Conservation (phyloP, 2,329 filamentous ascomycete genomes). For the Lecanoromycetidae sp. region DNA sequence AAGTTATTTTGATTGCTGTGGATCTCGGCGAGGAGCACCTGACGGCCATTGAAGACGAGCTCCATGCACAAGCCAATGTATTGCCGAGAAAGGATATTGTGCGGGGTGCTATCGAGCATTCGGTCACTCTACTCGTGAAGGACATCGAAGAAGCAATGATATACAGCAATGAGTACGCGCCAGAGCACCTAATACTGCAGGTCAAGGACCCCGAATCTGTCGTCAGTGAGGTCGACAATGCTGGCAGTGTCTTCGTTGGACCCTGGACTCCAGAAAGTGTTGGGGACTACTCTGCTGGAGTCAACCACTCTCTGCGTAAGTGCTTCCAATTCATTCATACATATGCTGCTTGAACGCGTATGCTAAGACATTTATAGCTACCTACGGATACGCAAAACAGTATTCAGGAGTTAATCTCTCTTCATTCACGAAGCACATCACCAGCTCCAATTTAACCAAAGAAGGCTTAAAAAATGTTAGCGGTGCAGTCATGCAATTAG, state of each 20-base stretch:
- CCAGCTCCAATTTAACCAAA: slow-evolving; percentile 76
- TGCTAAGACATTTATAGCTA: slow-evolving; percentile 45
- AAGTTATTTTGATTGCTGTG: slow-evolving; percentile 83
- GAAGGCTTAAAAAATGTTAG: slow-evolving; percentile 80
- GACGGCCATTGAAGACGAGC: slow-evolving; percentile 75
- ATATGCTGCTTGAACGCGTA: not conserved
- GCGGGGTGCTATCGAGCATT: slow-evolving; percentile 78
- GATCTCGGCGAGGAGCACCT: slow-evolving; percentile 63
- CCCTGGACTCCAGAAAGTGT: slow-evolving; percentile 96
- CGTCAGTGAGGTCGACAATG: slow-evolving; percentile 75
- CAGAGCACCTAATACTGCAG: slow-evolving; percentile 92
- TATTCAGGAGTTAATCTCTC: slow-evolving; percentile 95
- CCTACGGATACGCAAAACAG: slow-evolving; percentile 95
- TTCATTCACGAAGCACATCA: slow-evolving; percentile 97
- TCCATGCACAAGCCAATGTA: slow-evolving; percentile 75
- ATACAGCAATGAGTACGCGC: slow-evolving; percentile 87
- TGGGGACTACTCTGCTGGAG: slow-evolving; percentile 93
- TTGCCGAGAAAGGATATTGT: slow-evolving; percentile 90
- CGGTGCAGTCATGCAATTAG: slow-evolving; percentile 82
- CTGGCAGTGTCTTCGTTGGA: slow-evolving; percentile 90
- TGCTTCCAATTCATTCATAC: slow-evolving; percentile 25
- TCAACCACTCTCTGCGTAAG: slow-evolving; percentile 95
- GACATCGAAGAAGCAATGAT: slow-evolving; percentile 61
- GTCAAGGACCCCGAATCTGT: slow-evolving; percentile 61
- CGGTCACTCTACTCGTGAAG: slow-evolving; percentile 68